A percentile compares a stretch with the other conserved stretches of the same genome.
phyloP scores from a whole-genome alignment of 23 red algal genomes.

The Gracilariopsis chorda region DNA sequence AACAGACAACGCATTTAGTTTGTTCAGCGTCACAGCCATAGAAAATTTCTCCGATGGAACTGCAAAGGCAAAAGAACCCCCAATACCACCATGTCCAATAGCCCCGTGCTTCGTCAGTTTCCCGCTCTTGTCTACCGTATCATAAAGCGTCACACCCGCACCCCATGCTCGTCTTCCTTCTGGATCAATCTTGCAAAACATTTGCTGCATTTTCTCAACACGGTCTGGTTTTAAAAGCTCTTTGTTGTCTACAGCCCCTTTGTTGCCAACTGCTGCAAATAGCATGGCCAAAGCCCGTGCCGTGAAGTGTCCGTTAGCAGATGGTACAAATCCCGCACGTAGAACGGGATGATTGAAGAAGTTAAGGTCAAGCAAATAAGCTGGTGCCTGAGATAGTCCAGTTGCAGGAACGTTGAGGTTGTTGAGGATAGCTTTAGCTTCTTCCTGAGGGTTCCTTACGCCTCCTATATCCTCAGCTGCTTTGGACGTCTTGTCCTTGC shows the following conservation, averaged over 20 bases:
- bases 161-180: slow-evolving; percentile 42
- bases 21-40: slow-evolving; percentile 73
- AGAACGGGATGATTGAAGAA: slow-evolving; percentile 80
- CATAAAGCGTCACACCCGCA: slow-evolving; percentile 35
- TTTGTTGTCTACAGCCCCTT: slow-evolving; percentile 29
- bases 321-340: slow-evolving; percentile 53
- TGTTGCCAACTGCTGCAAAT: slow-evolving; percentile 43
- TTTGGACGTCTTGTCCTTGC: not conserved
- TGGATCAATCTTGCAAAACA: not conserved
- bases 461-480: not conserved
- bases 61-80: slow-evolving; percentile 78
- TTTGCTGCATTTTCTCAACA: slow-evolving; percentile 5
- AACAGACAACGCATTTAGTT: slow-evolving; percentile 54
- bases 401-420: not conserved
- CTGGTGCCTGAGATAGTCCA: not conserved
- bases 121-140: slow-evolving; percentile 19
- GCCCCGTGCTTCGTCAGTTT: not conserved
- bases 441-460: not conserved
- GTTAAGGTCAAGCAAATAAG: slow-evolving; percentile 53
- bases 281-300: slow-evolving; percentile 76
- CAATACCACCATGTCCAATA: slow-evolving; percentile 76
- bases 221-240: not conserved
- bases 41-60: slow-evolving; percentile 58
- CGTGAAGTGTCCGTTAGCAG: slow-evolving; percentile 86
- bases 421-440: not conserved